Percentiles rank a stretch among this genome's conserved stretches.
phyloP scores from a whole-genome alignment of 108 stramenopile genomes.

The Discostella stelligeroides region DNA sequence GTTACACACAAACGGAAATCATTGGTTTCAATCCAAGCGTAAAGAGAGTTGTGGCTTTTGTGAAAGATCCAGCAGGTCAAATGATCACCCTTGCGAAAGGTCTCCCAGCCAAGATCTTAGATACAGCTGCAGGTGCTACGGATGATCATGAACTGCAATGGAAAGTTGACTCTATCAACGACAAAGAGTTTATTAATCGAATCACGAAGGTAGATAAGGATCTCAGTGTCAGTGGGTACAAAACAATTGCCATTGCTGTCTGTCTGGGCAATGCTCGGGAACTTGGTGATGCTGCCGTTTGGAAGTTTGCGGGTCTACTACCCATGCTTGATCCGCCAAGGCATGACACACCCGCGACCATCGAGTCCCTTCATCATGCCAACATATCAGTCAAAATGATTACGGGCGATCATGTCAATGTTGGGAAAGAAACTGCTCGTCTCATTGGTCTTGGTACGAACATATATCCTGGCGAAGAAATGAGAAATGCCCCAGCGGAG shows the following conservation, averaged over 20 bases:
- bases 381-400: slow-evolving; percentile 89
- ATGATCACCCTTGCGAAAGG: slow-evolving; percentile 74
- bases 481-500: slow-evolving; percentile 40
- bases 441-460: slow-evolving; percentile 66
- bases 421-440: slow-evolving; percentile 63
- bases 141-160: slow-evolving; percentile 75
- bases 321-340: slow-evolving; percentile 88
- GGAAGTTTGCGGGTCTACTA: slow-evolving; percentile 79
- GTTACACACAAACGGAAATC: slow-evolving; percentile 52
- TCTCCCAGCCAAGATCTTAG: slow-evolving; percentile 70
- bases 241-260: slow-evolving; percentile 69
- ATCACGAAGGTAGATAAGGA: slow-evolving; percentile 28
- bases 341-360: slow-evolving; percentile 73
- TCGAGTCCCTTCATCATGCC: slow-evolving; percentile 65
- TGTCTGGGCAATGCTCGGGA: slow-evolving; percentile 60
- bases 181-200: slow-evolving; percentile 20
- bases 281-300: slow-evolving; percentile 43
- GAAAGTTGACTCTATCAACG: slow-evolving; percentile 53
- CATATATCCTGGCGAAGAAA: slow-evolving; percentile 52
- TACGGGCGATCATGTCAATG: slow-evolving; percentile 81
- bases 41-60: slow-evolving; percentile 70
- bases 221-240: slow-evolving; percentile 67
- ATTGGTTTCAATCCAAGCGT: slow-evolving; percentile 71
- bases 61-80: slow-evolving; percentile 27
- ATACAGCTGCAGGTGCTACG: slow-evolving; percentile 64